Base-by-base conservation (phyloP, 257 asterid species). In the Nicotiana undulata region DNA sequence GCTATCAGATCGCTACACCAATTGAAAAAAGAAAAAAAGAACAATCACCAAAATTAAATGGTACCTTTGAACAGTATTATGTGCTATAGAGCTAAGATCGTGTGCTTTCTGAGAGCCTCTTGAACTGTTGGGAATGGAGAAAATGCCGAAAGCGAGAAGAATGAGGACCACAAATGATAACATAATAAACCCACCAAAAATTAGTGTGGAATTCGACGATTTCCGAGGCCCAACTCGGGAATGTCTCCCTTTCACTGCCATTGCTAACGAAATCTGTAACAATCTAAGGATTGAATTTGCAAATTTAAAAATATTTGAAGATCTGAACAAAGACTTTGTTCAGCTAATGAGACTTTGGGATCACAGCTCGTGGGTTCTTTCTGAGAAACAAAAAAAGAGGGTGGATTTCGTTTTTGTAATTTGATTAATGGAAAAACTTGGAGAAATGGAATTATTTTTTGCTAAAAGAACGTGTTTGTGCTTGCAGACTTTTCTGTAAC, bases 221-320 rank as follows among this genome's bases (percentile, higher is more conserved):
- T 86, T 90, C 63, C 94, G 90, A 84, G 89, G 84, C 86, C 83
- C 85, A 28, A 68, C 83, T 61, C 91, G 86, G 63, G 85, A 84
- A 80, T 88, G 89, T 88, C 94, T 87, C 85, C 92, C 97, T 80
- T 94, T 94, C 81, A 82, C 93, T 84, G 96, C 94, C 97, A 92
- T 91, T 81, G 79, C 2, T 40, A 58, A 61, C n/a, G 24, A 64
- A 82, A 49, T 12, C 53, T 56, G 63, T 0, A 58, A 58, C 26
- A 18, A 58, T 10, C 77, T 28, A 12, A 0, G 3, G 3, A 68
- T 37, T 22, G 17, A 68, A 68, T 20, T 26, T 44, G 58, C 20
- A 72, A 72, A 46, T 44, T 46, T 44, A 5, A 20, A 20, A 40
- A 4, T 2, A 5, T 37, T 11, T 15, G n/a, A 40, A 68, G 37